phyloP scores from a whole-genome alignment of 305 asterid species.

The Fraxinus sp. region DNA sequence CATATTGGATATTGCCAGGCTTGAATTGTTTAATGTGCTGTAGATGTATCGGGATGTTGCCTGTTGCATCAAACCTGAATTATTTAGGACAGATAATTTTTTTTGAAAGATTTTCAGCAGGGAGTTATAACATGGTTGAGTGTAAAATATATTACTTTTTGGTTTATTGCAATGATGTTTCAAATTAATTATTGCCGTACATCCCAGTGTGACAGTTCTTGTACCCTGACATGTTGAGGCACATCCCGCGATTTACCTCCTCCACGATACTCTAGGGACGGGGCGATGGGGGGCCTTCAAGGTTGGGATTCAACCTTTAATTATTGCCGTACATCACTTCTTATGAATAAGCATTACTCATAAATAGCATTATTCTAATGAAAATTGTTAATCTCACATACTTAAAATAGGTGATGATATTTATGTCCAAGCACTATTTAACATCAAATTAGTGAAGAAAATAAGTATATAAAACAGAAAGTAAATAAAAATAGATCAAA shows the following conservation, averaged over 20 bases:
- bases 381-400: not conserved
- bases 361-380: not conserved
- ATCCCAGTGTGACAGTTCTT: too few relatives aligned
- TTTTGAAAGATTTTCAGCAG: not conserved
- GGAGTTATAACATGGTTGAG: not conserved
- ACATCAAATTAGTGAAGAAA: too few relatives aligned
- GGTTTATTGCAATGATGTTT: not conserved
- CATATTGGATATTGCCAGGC: conserved; percentile 55
- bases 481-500: too few relatives aligned
- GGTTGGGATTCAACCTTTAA: too few relatives aligned
- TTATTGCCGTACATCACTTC: not conserved
- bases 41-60: conserved; percentile 43
- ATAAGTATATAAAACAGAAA: too few relatives aligned
- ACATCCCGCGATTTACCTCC: too few relatives aligned
- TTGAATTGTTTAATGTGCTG: conserved; percentile 49
- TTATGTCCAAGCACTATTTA: too few relatives aligned
- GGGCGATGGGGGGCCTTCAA: too few relatives aligned
- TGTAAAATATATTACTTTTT: not conserved
- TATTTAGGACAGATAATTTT: not conserved
- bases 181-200: too few relatives aligned
- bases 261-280: too few relatives aligned
- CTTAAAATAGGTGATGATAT: too few relatives aligned
- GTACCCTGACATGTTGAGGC: too few relatives aligned
- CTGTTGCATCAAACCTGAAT: conserved; percentile 24
- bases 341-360: not conserved